Base-by-base conservation (phyloP, 2,329 filamentous ascomycete genomes). In the Phoma sp. region DNA sequence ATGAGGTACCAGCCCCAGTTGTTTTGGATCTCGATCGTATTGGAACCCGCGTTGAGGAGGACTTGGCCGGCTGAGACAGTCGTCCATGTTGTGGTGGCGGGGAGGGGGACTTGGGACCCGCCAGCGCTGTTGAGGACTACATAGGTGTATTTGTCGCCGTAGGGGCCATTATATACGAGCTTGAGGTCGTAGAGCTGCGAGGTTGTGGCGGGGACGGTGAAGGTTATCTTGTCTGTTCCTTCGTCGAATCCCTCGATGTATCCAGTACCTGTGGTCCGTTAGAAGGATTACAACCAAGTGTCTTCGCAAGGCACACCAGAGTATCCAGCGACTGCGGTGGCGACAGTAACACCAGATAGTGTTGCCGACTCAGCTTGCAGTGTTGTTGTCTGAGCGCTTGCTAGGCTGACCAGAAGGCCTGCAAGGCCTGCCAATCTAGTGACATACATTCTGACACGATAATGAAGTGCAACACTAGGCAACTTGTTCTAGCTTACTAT, bases 1-100 rank as follows among this genome's bases (percentile, higher is more conserved):
- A 80, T 77, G 21, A 81, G 74, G 59, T 67, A 77, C 78, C 78
- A 82, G 52, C 80, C 80, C 80, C 80, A 82, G 67, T 81, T 79
- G 67, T 65, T 78, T 48, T 78, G 73, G 39, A 82, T 76, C 35
- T 79, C 71, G 45, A 81, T 76, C 0, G 76, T 81, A 67, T 82
- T 82, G 38, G 60, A 51, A 15, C 79, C 80, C 8, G 70, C 70
- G 43, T 76, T 73, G 32, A 82, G 67, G 1, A 82, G 69, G 1
- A 81, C 71, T 57, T 82, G 79, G 13, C 80, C 80, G 15, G 72
- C 80, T 0, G 75, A 53, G 12, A 76, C 74, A 29, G 73, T 74
- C 9, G 71, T 71, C 71, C 76, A 82, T 1, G 62, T 57, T 2
- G 66, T 71, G 8, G 73, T 75, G 9, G 75, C 77, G 0, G 77